A percentile compares a stretch with the other conserved stretches of the same genome.
Conservation (phyloP, 345 rosid genomes). For the Camelina hispida region DNA sequence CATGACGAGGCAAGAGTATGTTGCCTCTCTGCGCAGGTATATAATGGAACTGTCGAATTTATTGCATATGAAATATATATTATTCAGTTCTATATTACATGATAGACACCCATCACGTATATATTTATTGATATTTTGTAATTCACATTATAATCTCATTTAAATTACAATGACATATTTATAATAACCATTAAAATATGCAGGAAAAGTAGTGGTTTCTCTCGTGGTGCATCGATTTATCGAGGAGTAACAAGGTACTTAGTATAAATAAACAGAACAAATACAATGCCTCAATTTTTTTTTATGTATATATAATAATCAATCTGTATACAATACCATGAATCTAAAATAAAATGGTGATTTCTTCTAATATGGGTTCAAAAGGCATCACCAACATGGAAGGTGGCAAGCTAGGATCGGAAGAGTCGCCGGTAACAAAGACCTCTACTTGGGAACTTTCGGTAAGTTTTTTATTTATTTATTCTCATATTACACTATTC, state of each 20-base stretch:
- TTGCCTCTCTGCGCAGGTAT: conserved; percentile 91
- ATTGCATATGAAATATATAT: conserved; percentile 27
- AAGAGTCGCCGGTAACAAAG: conserved; percentile 97
- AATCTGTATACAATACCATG: too few relatives aligned
- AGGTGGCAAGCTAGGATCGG: conserved; percentile 99
- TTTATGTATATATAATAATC: background rate
- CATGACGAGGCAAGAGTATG: conserved; percentile 93
- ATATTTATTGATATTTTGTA: background rate
- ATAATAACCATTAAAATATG: conserved; percentile 1
- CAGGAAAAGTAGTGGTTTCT: conserved; percentile 98
- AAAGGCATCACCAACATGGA: conserved; percentile 97
- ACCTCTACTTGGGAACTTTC: conserved; percentile 92
- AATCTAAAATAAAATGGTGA: background rate
- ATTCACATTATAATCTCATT: conserved; percentile 16
- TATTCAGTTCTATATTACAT: background rate
- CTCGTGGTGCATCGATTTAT: conserved; percentile 95
- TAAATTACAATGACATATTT: background rate
- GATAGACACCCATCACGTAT: conserved; percentile 13
- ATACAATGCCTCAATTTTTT: background rate
- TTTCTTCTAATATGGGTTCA: background rate
- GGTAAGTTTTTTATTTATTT: conserved; percentile 46
- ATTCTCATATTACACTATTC: background rate
- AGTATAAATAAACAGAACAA: background rate
- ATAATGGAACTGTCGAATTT: conserved; percentile 34
- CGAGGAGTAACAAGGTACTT: conserved; percentile 90